Evolutionary conservation across 169 alveolate genomes (phyloP), one percentile per base, ranked within the genome.

Genomic region (Amoebophrya sp.): DNA sequence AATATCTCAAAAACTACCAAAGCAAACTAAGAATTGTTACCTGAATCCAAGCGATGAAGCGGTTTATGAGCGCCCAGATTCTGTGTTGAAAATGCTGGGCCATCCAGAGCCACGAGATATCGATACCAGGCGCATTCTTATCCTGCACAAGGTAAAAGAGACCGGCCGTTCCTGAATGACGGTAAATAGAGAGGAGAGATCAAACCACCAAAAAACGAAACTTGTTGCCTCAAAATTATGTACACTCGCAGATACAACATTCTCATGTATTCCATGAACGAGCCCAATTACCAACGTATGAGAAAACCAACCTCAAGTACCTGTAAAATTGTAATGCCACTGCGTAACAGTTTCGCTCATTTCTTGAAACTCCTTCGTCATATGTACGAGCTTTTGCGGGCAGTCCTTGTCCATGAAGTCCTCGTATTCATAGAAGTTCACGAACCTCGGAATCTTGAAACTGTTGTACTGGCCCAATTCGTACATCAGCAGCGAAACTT

Each of bases 401-500:
- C 83, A 65, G 83, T 65, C 83, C 83, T 12, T 65, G 36, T 65
- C 83, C 83, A 26, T 29, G 26, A 65, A 65, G 83, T 65, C 83
- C 83, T 65, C 83, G 83, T 65, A 65, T 36, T 65, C 83, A 36
- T 65, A 65, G 83, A 65, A 65, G 26, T 65, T 65, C 33, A 65
- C 83, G 83, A 65, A 65, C 36, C 83, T 29, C 83, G 83, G 83
- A 0, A 65, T 65, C 33, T 65, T 65, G 83, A 12, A 65, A 6
- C 38, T 0, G 33, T 65, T 65, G 83, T 65, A 65, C 26, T 65
- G 83, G 33, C 83, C 83, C 0, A 65, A 36, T 18, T 65, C 83
- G 83, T 65, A 65, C 83, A 65, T 65, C 36, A 65, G 83, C 83
- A 65, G 83, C 33, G n/a, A n/a, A n/a, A n/a, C n/a, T n/a, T n/a